These are phyloP conservation scores for Capsella bursapastoris DNA, from an alignment of 345 rosid species.

Conservation along the genomic window DNA sequence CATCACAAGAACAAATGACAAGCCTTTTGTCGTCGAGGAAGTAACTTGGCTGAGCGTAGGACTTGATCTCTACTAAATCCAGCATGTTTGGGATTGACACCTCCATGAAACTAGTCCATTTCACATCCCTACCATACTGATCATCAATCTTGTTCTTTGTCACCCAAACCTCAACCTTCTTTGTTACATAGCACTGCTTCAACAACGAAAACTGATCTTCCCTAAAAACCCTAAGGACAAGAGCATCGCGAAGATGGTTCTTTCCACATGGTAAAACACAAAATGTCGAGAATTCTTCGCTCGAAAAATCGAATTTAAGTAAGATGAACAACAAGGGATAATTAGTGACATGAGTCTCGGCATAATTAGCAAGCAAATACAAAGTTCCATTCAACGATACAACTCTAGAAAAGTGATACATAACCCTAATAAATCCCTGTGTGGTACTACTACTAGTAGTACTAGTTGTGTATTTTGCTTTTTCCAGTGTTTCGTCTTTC, in stretches of 20 bases:
- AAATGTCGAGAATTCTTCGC: neutral
- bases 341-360: neutral
- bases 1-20: neutral
- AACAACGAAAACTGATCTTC: neutral
- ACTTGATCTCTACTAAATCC: neutral
- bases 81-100: neutral
- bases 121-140: neutral
- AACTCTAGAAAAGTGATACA: neutral
- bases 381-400: conserved; percentile 4
- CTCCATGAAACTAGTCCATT: neutral
- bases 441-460: neutral
- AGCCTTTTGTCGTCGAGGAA: neutral
- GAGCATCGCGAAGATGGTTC: neutral
- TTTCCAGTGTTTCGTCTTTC: too few relatives aligned
- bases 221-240: neutral
- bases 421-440: too few relatives aligned
- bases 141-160: neutral
- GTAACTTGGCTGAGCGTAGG: neutral
- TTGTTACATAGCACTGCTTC: neutral
- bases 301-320: neutral
- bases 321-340: neutral
- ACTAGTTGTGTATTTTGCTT: neutral
- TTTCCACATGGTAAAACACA: neutral
- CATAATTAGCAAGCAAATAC: neutral
- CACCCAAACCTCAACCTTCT: neutral